Base-by-base conservation (phyloP, 1,284 basidiomycete genomes). In the Trichosporon sp. region DNA sequence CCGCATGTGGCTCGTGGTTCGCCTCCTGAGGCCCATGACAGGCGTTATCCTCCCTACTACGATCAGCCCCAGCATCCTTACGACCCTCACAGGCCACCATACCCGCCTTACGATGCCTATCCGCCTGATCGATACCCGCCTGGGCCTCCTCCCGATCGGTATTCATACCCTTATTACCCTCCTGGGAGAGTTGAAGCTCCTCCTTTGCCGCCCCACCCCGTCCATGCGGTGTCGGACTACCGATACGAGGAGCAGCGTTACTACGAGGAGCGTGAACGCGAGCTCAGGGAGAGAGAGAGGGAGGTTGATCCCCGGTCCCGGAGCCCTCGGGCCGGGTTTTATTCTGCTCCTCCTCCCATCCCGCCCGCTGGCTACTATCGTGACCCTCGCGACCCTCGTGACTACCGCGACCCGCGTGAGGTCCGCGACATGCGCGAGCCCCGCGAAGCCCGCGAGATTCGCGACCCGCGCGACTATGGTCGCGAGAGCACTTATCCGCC, bases 11-110 rank as follows among this genome's bases (percentile, higher is more conserved):
- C 64, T 2, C n/a, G 38, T 4, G 64, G 64, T 12, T 63, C 70
- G 31, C 67, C 70, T 21, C 56, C 64, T 4, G 70, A 63, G 31
- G 59, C 38, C 46, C 67, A 66, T 11, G 73, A 74, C 37, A 37
- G 68, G 12, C 66, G 72, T 5, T 71, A 73, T 26, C 65, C 72
- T 7, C 66, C 68, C 10, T 72, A 72, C 46, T 72, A 73, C 51
- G 67, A 69, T 14, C 66, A 65, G 2, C 75, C 69, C 2, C 71
- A 69, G 8, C 70, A 68, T 67, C 70, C 66, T 7, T 70, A 73
- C 65, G 72, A 73, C 43, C 63, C 68, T 64, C 69, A 71, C 64
- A 64, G 66, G 5, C 71, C 71, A 32, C 67, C 61, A 6, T 70
- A 70, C 51, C 66, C 38, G 12, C 65, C 59, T 6, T 64, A 67